Evolutionary conservation across 2,329 filamentous ascomycete species (phyloP), one percentile per base, ranked within the genome.

Genomic region (Didymellaceae sp.): DNA sequence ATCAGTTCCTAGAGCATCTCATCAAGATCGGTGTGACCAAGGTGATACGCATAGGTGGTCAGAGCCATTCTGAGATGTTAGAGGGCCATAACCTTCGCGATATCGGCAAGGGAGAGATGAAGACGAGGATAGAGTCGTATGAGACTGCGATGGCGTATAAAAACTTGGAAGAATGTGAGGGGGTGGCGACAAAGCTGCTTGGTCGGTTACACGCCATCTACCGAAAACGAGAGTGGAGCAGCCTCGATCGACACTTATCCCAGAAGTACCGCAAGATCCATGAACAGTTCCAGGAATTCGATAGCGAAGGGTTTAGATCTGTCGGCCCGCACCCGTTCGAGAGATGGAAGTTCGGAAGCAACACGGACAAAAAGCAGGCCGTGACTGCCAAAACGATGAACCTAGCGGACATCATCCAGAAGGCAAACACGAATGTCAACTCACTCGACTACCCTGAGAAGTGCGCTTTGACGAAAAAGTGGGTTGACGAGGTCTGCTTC

Each of bases 21-120:
- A 45, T 84, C 0, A 73, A 82, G 6, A 74, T 72, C 2, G 75
- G 74, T 0, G 66, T 82, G 4, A 57, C 68, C 0, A 74, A 82
- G 5, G 76, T 89, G 20, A 78, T 89, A 20, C 83, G 86, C 0
- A 82, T 90, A 5, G 86, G 87, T 0, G 78, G 77, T 0, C 77
- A 78, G 13, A 84, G 79, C 1, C 83, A 84, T 50, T 85, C 82
- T 0, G 77, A 81, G 22, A 58, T 70, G 1, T 68, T 89, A 0
- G 61, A 79, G 7, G 61, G 63, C 0, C 63, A 80, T n/a, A 86
- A 83, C 45, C 75, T 88, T 5, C 71, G 77, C 2, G 38, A 46
- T 10, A 39, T 68, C 6, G 31, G 55, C 9, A 43, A 59, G 14
- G 28, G 14, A 9, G 60, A 66, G 35, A 21, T 28, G 0, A 68